phyloP scores from a whole-genome alignment of 83 land plant genomes.

The Larix sibirica region DNA sequence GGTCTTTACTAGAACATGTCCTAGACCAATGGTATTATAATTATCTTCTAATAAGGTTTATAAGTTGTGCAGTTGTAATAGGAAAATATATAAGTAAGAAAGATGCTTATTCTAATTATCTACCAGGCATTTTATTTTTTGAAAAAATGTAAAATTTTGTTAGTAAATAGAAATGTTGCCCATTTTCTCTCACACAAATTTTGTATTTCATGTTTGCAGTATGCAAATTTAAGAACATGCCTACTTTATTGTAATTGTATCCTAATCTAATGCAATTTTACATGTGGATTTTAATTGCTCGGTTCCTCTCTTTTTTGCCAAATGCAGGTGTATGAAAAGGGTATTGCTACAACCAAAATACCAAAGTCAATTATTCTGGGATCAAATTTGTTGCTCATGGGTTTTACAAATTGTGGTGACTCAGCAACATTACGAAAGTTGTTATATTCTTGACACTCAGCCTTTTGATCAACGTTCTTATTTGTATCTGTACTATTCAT shows the following conservation, averaged over 20 bases:
- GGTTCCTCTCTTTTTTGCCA: background rate
- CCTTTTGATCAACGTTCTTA: background rate
- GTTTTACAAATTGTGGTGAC: conserved; percentile 81
- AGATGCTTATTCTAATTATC: background rate
- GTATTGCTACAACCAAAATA: conserved; percentile 31
- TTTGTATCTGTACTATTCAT: background rate
- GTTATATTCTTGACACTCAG: conserved; percentile 12
- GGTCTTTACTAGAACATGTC: too few relatives aligned
- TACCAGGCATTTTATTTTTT: background rate
- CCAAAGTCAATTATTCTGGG: conserved; percentile 52
- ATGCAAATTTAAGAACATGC: background rate
- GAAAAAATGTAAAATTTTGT: background rate
- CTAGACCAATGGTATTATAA: too few relatives aligned
- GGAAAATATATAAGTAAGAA: too few relatives aligned
- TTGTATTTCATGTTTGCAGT: background rate
- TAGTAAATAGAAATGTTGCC: background rate
- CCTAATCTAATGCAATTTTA: background rate
- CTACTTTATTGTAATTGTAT: background rate
- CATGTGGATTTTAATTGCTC: background rate
- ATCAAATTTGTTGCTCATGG: conserved; percentile 69
- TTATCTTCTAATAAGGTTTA: background rate
- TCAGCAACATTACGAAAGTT: conserved; percentile 49
- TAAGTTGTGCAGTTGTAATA: background rate
- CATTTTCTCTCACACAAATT: background rate
- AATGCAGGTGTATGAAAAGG: conserved; percentile 78